phyloP scores from a whole-genome alignment of 306 rosid species.

The Vigna nakashimae region DNA sequence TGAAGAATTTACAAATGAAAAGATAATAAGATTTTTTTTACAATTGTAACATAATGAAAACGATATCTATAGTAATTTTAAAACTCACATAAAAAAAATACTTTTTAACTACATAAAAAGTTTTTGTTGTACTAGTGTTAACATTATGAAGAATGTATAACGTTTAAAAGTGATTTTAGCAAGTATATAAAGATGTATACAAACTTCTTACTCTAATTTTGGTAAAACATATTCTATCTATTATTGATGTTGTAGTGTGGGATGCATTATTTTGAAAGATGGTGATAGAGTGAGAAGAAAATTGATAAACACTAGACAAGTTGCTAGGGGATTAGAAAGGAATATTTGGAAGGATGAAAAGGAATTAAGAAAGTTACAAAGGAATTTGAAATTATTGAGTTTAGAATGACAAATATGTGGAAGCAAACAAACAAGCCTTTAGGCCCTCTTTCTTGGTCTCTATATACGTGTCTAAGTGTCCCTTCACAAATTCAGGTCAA shows the following conservation, averaged over 20 bases:
- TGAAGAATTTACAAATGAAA: too few relatives aligned
- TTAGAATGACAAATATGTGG: constrained; percentile 59
- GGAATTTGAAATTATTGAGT: constrained; percentile 52
- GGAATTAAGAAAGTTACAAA: constrained; percentile 62
- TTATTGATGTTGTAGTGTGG: constrained; percentile 36
- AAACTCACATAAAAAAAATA: too few relatives aligned
- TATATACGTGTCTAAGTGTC: constrained; percentile 28
- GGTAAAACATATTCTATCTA: background rate
- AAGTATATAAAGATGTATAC: too few relatives aligned
- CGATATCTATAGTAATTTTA: too few relatives aligned
- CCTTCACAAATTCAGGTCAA: constrained; percentile 65
- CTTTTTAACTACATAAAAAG: too few relatives aligned
- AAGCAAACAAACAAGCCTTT: constrained; percentile 81
- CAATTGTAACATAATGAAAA: too few relatives aligned
- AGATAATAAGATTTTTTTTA: too few relatives aligned
- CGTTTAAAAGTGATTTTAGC: too few relatives aligned
- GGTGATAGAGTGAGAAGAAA: constrained; percentile 28
- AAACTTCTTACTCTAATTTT: too few relatives aligned
- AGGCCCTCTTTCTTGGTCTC: constrained; percentile 44
- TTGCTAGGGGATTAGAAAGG: constrained; percentile 65
- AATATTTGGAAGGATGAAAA: constrained; percentile 69
- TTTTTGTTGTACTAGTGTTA: too few relatives aligned
- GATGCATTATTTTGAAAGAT: background rate
- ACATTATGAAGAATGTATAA: too few relatives aligned
- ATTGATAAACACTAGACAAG: constrained; percentile 50